phyloP scores from a whole-genome alignment of 768 basidiomycete genomes.

The Boletus rex-veris region DNA sequence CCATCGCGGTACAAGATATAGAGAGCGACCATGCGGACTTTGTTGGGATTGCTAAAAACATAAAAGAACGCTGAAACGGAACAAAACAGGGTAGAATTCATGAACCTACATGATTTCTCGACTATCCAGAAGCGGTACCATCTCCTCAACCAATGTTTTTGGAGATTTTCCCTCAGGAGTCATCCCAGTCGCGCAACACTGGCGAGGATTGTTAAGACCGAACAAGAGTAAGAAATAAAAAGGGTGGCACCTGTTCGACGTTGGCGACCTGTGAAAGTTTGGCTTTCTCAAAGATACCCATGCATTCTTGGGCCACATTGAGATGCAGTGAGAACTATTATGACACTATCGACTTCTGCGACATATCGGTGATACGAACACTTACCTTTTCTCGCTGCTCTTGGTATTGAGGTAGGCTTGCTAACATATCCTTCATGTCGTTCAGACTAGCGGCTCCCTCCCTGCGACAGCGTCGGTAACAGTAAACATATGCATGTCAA shows the following conservation, averaged over 20 bases:
- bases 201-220: slow-evolving; percentile 1
- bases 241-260: slow-evolving; percentile 75
- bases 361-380: neutral
- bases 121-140: slow-evolving; percentile 94
- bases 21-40: slow-evolving; percentile 93
- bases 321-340: slow-evolving; percentile 90
- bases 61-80: neutral
- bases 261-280: slow-evolving; percentile 79
- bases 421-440: slow-evolving; percentile 99
- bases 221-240: neutral
- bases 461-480: slow-evolving; percentile 32
- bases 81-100: neutral
- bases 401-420: slow-evolving; percentile 89
- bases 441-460: slow-evolving; percentile 85
- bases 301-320: slow-evolving; percentile 97
- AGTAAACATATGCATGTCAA: slow-evolving; percentile 1
- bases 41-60: slow-evolving; percentile 69
- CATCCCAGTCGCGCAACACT: slow-evolving; percentile 93
- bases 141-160: slow-evolving; percentile 92
- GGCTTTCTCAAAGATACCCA: slow-evolving; percentile 87
- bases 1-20: slow-evolving; percentile 95
- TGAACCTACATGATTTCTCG: slow-evolving; percentile 70
- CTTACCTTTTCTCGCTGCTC: slow-evolving; percentile 90
- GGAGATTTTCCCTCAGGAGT: slow-evolving; percentile 94
- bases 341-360: neutral